Percentiles rank a stretch among this genome's conserved stretches.
phyloP scores from a whole-genome alignment of 2,329 filamentous ascomycete genomes.

The Phyllosticta capitalensis region DNA sequence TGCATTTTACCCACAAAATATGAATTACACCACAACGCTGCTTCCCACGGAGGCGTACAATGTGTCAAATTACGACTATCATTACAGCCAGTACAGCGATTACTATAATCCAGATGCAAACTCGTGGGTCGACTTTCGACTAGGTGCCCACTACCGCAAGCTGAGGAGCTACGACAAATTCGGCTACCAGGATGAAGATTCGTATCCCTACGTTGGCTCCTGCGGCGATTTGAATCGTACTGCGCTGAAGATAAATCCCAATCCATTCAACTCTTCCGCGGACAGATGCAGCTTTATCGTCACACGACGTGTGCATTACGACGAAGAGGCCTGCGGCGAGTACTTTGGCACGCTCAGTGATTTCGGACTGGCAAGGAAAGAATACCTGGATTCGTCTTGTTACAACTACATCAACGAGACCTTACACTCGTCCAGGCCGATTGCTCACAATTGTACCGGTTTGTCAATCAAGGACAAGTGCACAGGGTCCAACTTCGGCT shows the following conservation, averaged over 20 bases:
- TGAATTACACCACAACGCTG: background rate
- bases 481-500: background rate
- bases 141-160: background rate
- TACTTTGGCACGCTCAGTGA: background rate
- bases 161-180: background rate
- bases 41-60: background rate
- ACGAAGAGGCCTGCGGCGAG: background rate
- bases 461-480: background rate
- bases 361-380: background rate
- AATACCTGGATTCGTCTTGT: background rate
- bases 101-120: background rate
- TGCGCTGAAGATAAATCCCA: background rate
- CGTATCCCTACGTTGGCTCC: background rate
- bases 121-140: background rate
- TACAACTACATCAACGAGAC: background rate
- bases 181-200: background rate
- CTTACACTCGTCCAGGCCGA: background rate
- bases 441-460: background rate
- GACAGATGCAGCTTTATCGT: background rate
- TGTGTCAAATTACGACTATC: background rate
- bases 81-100: background rate
- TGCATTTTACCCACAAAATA: constrained; percentile 3
- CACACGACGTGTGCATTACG: background rate
- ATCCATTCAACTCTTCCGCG: background rate
- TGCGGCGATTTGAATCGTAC: background rate